Evolutionary conservation across 192 early-diverging fungal genomes (phyloP).

Genomic region (Linnemannia exigua): DNA sequence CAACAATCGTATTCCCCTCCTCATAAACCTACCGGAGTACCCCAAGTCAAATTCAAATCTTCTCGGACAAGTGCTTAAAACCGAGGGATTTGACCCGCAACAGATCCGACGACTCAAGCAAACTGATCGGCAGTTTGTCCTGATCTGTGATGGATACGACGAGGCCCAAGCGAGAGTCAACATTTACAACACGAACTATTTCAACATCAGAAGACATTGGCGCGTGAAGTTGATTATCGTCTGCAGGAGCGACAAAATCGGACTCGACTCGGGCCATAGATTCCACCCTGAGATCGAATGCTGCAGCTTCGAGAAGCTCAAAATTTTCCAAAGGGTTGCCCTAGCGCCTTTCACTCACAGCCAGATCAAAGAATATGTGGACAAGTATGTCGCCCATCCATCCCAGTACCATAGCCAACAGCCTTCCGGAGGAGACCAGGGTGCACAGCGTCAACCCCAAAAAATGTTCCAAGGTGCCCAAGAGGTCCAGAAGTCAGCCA

Average conservation of each 20-base stretch:
- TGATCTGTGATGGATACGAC: neutral
- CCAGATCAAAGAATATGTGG: neutral
- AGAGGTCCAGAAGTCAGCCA: neutral
- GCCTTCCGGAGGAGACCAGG: neutral
- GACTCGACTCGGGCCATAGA: neutral
- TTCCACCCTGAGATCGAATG: neutral
- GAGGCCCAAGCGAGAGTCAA: neutral
- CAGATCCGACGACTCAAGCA: neutral
- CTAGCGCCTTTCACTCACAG: neutral
- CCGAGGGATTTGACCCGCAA: neutral
- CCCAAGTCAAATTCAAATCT: neutral
- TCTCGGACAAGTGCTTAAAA: neutral
- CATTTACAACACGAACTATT: neutral
- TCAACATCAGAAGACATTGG: neutral
- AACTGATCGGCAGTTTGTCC: neutral
- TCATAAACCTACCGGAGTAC: neutral
- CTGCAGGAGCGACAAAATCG: constrained; percentile 1
- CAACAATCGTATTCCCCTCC: too few species aligned
- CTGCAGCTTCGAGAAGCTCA: neutral
- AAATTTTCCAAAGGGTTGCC: neutral
- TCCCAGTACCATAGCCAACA: neutral
- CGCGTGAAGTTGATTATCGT: neutral
- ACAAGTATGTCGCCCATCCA: neutral
- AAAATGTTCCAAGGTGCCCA: neutral
- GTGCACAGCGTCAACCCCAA: neutral